Base-by-base conservation (phyloP, 345 rosid genomes). In the Syzygium jambos region DNA sequence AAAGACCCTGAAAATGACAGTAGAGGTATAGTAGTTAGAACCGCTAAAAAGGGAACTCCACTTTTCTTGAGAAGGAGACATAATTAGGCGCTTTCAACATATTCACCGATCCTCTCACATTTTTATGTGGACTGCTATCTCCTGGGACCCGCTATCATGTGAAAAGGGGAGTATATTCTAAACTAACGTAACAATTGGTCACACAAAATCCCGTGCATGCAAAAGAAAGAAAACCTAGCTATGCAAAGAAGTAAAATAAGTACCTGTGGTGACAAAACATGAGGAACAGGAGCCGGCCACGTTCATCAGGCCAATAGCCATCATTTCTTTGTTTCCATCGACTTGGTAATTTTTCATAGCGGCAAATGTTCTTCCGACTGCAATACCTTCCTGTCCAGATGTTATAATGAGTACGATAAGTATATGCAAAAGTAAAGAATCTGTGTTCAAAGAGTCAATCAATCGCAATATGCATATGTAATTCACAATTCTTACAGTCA, bases 261-360 rank as follows among this genome's bases (percentile, higher is more conserved):
- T 61, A 94, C 99, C 99, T 88, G 99, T 94, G 55, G 98, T 95
- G 78, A 98, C 95, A 92, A 90, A 98, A 88, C 99, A 98, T 22
- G 99, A 98, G 89, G 97, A 93, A 88, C 96, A 96, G 85, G 96
- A 96, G 90, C 99, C 99, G 68, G 94, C 96, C 90, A 96, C 93
- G 94, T 98, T 98, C 99, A 98, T 98, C 80, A 96, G 65, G 85
- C 99, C 99, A 22, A 96, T 96, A 38, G 99, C 99, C 93, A 98
- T 92, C 99, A 96, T 98, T 93, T 98, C 99, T 92, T 98, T 96
- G 94, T 96, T 98, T 14, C 98, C 99, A 87, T 96, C 98, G 77
- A 98, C 95, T 89, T 96, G 98, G 89, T 98, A 98, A 89, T 96
- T 96, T 87, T 92, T 92, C 65, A 98, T 86, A 34, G 97, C 82